Conservation (phyloP, 2,329 filamentous ascomycete species). For the Coniella vitis region DNA sequence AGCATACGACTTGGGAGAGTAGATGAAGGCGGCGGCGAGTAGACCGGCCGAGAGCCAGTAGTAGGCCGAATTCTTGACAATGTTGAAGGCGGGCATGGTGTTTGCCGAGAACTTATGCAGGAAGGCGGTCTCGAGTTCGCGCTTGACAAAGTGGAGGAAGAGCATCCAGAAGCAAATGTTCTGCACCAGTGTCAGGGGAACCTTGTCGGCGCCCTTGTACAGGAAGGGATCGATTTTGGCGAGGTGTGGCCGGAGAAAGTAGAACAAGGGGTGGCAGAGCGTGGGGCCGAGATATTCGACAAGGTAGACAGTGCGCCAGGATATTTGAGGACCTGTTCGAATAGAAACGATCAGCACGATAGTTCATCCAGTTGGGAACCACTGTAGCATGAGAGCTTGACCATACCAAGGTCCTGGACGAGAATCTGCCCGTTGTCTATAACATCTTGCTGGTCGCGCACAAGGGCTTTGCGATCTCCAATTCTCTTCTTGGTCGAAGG, state of each 20-base stretch:
- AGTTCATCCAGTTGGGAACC: not conserved
- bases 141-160: constrained; percentile 82
- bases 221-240: constrained; percentile 46
- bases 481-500: constrained; percentile 54
- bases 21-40: constrained; percentile 78
- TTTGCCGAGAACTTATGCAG: constrained; percentile 91
- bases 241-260: constrained; percentile 66
- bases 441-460: constrained; percentile 43
- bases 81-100: constrained; percentile 86
- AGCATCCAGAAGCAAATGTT: constrained; percentile 68
- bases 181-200: constrained; percentile 60
- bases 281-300: constrained; percentile 93
- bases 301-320: constrained; percentile 89
- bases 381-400: not conserved
- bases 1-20: constrained; percentile 65
- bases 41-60: constrained; percentile 86
- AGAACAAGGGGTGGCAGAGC: constrained; percentile 71
- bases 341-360: not conserved
- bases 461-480: constrained; percentile 52
- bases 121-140: constrained; percentile 89
- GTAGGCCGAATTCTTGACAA: constrained; percentile 91
- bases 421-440: constrained; percentile 54
- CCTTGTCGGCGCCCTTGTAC: constrained; percentile 36
- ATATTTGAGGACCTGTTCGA: constrained; percentile 69
- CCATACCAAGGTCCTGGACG: constrained; percentile 86